Base-by-base conservation (phyloP, 805 yeast species). In the Kregervanrija delftensis region DNA sequence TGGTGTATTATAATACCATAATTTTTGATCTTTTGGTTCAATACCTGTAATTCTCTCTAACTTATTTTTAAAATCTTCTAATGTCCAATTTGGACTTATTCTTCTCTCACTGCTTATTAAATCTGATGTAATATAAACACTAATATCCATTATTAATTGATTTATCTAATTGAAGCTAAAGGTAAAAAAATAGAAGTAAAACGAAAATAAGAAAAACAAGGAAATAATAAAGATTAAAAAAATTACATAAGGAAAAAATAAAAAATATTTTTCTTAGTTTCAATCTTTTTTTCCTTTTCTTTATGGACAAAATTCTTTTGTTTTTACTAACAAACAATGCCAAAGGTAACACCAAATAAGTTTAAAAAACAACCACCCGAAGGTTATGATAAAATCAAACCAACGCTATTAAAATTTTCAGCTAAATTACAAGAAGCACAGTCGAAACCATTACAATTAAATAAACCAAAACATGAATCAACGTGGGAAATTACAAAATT, bases 21-120 rank as follows among this genome's bases (percentile, higher is more conserved):
- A 56, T 12, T 64, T 64, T 56, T 83, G 95, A 47, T 60, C 65
- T 11, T 56, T 49, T 3, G 86, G 82, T 4, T 81, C 77, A 28
- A 87, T 75, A 2, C 96, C 96, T 0, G 95, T 85, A 48, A 86
- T 76, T 33, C 68, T 71, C 54, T 85, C 93, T 10, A 87, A 60
- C 45, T 76, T 71, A 35, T 61, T 50, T 50, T 77, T 74, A 41
- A 86, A 69, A 49, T 76, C 65, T 6, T 60, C 61, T 12, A 85
- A 44, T 0, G 76, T 60, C 90, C 91, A 85, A 34, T 68, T 71
- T 0, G 78, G 74, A 0, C 83, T 75, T 30, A 87, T 63, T 36
- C 85, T 64, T 43, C 90, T 65, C 56, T 84, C 90, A 6, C 16
- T 41, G 9, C 30, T 22, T 5, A 22, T 22, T 22, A 22, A 22